Percentiles rank a stretch among this genome's conserved stretches.
Evolutionary conservation across 2,329 filamentous ascomycete genomes (phyloP).

Genomic region (Calonectria pauciramosa): DNA sequence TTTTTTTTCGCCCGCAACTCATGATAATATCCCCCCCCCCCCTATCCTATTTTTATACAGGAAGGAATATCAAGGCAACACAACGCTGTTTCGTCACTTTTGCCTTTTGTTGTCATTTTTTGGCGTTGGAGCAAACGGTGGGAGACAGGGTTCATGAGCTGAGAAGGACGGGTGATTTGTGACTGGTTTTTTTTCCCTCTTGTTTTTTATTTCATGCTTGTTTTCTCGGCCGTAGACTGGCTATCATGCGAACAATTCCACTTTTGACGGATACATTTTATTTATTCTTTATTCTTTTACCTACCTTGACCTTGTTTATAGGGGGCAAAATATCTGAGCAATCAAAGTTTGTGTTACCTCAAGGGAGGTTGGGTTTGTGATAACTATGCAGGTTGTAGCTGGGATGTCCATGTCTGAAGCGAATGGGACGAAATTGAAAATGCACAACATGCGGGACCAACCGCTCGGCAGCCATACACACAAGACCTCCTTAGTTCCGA

Average conservation of each 20-base stretch:
- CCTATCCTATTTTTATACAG: constrained; percentile 10
- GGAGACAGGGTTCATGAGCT: constrained; percentile 16
- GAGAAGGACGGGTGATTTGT: constrained; percentile 19
- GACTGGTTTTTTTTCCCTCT: not conserved
- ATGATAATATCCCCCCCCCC: constrained; percentile 3
- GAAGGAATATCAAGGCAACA: not conserved
- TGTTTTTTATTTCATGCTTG: constrained; percentile 10
- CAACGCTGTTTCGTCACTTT: constrained; percentile 4
- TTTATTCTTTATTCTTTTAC: not conserved
- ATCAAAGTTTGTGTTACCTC: constrained; percentile 4
- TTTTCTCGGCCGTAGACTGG: constrained; percentile 13
- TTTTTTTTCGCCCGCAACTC: constrained; percentile 10
- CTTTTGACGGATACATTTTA: constrained; percentile 1
- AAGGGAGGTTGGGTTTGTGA: not conserved
- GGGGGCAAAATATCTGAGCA: not conserved
- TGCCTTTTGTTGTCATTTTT: constrained; percentile 17
- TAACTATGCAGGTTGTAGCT: not conserved
- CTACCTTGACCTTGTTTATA: constrained; percentile 4
- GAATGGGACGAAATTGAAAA: not conserved
- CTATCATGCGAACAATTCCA: constrained; percentile 27
- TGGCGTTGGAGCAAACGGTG: constrained; percentile 22
- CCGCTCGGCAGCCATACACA: constrained; percentile 2
- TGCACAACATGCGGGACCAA: constrained; percentile 13
- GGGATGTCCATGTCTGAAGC: not conserved
- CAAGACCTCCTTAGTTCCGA: constrained; percentile 15